Percentiles rank a stretch among this genome's conserved stretches.
phyloP scores from a whole-genome alignment of 441 rosid species.

The Adansonia rubrostipa region DNA sequence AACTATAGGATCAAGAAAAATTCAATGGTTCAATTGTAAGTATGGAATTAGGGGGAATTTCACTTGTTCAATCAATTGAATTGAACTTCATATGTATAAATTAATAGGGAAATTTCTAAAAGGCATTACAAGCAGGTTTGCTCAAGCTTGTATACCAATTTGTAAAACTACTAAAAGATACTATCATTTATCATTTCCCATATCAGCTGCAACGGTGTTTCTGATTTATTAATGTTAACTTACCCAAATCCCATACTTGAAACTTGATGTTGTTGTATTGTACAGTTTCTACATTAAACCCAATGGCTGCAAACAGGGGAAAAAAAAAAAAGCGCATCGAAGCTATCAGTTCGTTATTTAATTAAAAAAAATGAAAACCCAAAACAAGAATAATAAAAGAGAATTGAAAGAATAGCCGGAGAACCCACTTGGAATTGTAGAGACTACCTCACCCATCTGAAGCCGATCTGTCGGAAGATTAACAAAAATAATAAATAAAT shows the following conservation, averaged over 20 bases:
- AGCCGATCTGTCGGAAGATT: constrained; percentile 39
- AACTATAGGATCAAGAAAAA: not conserved
- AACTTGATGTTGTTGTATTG: constrained; percentile 88
- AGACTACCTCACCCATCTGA: constrained; percentile 50
- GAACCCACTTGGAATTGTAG: constrained; percentile 45
- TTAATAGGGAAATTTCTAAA: not conserved
- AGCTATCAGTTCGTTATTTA: not conserved
- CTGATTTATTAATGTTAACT: constrained; percentile 18
- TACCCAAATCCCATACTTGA: constrained; percentile 96
- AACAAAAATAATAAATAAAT: constrained; percentile 14
- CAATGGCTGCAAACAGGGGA: constrained; percentile 65
- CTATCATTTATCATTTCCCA: not conserved
- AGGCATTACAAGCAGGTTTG: not conserved
- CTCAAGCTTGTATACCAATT: not conserved
- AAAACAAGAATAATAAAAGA: not conserved
- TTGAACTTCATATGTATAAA: not conserved
- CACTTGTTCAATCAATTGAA: not conserved
- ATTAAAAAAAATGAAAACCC: not conserved
- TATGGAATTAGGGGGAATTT: not conserved
- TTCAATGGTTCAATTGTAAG: not conserved
- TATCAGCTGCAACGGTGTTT: not conserved
- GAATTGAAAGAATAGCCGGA: not conserved
- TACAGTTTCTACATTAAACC: constrained; percentile 88
- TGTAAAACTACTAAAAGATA: not conserved
- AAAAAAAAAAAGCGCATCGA: not conserved